Evolutionary conservation across 2,329 filamentous ascomycete genomes (phyloP), one percentile per base, ranked within the genome.

Genomic region (Beauveria sp.): DNA sequence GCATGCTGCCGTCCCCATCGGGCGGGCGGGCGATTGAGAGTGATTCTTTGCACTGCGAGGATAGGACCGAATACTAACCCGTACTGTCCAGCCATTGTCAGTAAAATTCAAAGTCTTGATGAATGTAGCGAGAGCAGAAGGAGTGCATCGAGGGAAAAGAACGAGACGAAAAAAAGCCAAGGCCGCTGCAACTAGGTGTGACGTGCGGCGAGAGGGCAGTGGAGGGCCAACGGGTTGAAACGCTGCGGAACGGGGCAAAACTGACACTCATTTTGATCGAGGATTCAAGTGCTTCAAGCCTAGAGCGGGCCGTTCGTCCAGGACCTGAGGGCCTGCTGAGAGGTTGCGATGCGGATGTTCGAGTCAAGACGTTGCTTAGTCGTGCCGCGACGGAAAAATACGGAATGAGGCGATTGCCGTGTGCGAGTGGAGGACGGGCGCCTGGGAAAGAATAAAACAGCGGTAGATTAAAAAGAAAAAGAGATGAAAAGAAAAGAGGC

Each of bases 21-120:
- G 14, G 22, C 34, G 44, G 7, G 30, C 34, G 18, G 26, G 55
- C 37, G 20, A 16, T 43, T 37, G 22, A 34, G 8, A 34, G 18
- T 10, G 8, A n/a, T 44, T 18, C 26, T 22, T 6, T 10, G 56
- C 22, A 26, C 41, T 5, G 26, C 37, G 57, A 24, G 48, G 48
- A 37, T 16, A 53, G 20, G 40, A 37, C 41, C 64, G 62, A 64
- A 53, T 65, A 80, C 79, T 75, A 73, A 84, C 81, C 80, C 79
- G 80, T 83, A 83, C 81, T 83, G 75, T 66, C 66, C 64, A 59
- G 64, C 37, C 63, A 67, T 68, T 59, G 67, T 73, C 66, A 73
- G 70, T 65, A 65, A 63, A 46, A 40, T 18, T 20, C 28, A 34
- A 44, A 51, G 12, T 22, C 26, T 34, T 52, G 16, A 34, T 28